Base-by-base conservation (phyloP, 257 asterid species). In the Solanum commersonii region DNA sequence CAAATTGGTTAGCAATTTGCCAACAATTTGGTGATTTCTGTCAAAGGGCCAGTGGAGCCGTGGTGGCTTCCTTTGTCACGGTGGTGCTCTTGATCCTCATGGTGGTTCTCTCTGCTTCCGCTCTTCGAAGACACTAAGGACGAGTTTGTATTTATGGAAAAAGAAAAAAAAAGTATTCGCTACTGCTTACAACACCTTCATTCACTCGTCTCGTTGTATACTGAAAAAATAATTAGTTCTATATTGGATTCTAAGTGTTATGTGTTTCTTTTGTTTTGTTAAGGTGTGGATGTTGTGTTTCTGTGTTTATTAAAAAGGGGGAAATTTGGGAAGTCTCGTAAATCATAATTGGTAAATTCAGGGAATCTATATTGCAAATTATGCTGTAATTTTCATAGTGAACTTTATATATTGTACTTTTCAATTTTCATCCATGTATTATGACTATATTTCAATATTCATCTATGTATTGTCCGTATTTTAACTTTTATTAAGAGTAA, bases 1-100 rank as follows among this genome's bases (percentile, higher is more conserved):
- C 96, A 42, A 95, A 94, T 42, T 94, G 96, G 98, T 83, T 93
- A 29, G 91, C 98, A 20, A 91, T 95, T 34, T 95, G 98, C 87
- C 95, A 92, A 13, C 96, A 95, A 70, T 94, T 90, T 71, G 79
- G 23, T 8, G 93, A 93, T 90, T 95, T 95, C 85, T 95, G 98
- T 89, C 91, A 90, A 76, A 86, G 86, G 86, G 42, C 70, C 14
- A 95, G 95, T 46, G 93, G 93, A 1, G 92, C 98, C 4, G 94
- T 94, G 85, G 94, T 93, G 88, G 95, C 93, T 9, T 89, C 92
- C 40, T 91, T 92, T 83, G 3, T 90, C 22, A 77, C 93, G 10
- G 94, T 91, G 87, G 95, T 89, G 10, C 87, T 92, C 84, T 87
- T 93, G 46, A 44, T 91, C 31, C 82, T 93, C 86, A 15, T 91